Evolutionary conservation across 208 protist species (phyloP).

Genomic region (Acanthamoeba royreba): DNA sequence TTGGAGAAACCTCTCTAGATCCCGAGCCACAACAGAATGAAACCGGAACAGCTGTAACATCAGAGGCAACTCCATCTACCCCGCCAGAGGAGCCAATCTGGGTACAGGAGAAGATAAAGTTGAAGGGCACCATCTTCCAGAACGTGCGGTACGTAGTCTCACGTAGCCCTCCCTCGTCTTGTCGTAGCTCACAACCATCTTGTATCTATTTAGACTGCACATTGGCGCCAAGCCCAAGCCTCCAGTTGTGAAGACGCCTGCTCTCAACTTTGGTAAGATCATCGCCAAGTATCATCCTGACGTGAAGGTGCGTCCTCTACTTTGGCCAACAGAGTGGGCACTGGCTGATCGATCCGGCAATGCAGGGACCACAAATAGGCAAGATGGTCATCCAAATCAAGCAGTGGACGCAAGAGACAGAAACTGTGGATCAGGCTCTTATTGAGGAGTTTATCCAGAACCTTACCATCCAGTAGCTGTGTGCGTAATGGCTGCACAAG

Average conservation of each 20-base stretch:
- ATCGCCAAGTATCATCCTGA: background rate
- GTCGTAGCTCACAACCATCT: too few relatives aligned
- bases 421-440: background rate
- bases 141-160: background rate
- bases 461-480: background rate
- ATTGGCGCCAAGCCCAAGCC: background rate
- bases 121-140: background rate
- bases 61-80: background rate
- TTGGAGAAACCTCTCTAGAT: background rate
- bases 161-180: too few relatives aligned
- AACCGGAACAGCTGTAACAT: background rate
- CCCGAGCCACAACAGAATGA: background rate
- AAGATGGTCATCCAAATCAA: background rate
- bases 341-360: background rate
- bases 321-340: background rate
- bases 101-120: background rate
- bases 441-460: background rate
- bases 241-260: background rate
- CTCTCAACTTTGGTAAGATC: background rate
- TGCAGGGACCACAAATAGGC: background rate
- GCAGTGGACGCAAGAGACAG: background rate
- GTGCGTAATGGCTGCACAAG: too few relatives aligned
- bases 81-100: background rate
- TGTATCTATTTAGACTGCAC: background rate
- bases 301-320: background rate